phyloP scores from a whole-genome alignment of 2,329 filamentous ascomycete species.

The Drechslera avenae region DNA sequence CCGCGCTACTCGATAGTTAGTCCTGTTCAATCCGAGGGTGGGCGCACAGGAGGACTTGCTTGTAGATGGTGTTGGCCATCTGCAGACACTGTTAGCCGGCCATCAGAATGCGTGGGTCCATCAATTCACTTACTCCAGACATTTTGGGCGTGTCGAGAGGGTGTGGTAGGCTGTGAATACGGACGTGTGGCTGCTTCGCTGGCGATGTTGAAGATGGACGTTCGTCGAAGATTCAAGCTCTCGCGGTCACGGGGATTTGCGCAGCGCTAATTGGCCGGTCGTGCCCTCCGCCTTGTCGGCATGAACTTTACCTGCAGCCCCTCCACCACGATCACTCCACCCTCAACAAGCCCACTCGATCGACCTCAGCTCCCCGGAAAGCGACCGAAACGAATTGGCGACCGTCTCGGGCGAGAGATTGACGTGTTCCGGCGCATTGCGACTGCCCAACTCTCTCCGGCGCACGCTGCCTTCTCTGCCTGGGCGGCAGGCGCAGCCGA shows the following conservation, averaged over 20 bases:
- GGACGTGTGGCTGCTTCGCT: slow-evolving; percentile 31
- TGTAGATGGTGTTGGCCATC: slow-evolving; percentile 61
- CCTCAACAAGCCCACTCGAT: background rate
- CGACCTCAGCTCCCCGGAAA: background rate
- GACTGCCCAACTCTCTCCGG: slow-evolving; percentile 1
- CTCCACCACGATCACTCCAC: slow-evolving; percentile 8
- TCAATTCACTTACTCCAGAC: slow-evolving; percentile 60
- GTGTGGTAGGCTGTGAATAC: slow-evolving; percentile 27
- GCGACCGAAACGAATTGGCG: background rate
- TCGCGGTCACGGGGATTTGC: slow-evolving; percentile 30
- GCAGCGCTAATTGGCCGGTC: slow-evolving; percentile 34
- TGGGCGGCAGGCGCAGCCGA: background rate
- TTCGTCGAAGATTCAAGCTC: slow-evolving; percentile 30
- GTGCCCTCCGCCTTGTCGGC: slow-evolving; percentile 12
- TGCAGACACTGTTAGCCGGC: slow-evolving; percentile 45
- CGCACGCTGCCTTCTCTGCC: slow-evolving; percentile 5
- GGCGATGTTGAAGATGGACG: slow-evolving; percentile 30
- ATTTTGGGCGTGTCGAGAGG: slow-evolving; percentile 55
- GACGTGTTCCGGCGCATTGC: background rate
- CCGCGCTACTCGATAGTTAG: slow-evolving; percentile 62
- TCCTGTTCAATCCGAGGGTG: slow-evolving; percentile 17
- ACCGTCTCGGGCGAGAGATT: background rate
- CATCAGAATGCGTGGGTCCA: background rate
- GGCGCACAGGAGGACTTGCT: slow-evolving; percentile 47
- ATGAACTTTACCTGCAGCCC: slow-evolving; percentile 14